Evolutionary conservation across 768 basidiomycete species (phyloP), one percentile per base, ranked within the genome.

Genomic region (Mrakia frigida): DNA sequence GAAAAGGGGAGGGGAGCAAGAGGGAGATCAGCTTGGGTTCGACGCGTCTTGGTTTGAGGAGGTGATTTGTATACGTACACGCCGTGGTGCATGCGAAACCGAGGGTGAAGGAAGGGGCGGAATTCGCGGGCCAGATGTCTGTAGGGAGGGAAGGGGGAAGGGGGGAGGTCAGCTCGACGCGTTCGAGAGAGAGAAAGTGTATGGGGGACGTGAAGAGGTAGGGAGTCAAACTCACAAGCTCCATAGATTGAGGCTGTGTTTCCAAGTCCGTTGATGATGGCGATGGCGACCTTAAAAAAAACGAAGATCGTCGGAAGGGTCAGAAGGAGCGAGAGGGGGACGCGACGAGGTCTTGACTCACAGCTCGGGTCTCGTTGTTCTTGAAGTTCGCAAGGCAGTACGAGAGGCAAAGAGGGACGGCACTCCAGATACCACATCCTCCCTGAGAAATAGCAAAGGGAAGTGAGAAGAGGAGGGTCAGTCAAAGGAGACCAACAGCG

Each of bases 391-490:
- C 80, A 39, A 60, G 80, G 73, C 81, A 80, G 80, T 81, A 83
- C n/a, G 77, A 78, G 46, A 83, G 79, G 74, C 80, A 81, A 50
- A 82, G 65, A 28, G 83, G 83, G 0, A 82, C 77, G n/a, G 80
- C 81, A 3, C 82, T 79, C 83, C 83, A 83, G 65, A 83, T 80
- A 50, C 82, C 83, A 21, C 80, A 80, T 35, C 81, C 82, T 28
- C 82, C 83, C 70, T 83, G 82, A 67, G 81, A 82, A 77, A 82
- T 4, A 50, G 46, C 18, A 78, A 35, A 63, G 31, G n/a, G 25
- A n/a, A n/a, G n/a, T n/a, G n/a, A n/a, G n/a, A n/a, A n/a, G 28
- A n/a, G 28, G 59, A n/a, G 28, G n/a, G 18, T 9, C 28, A 23
- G 56, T 59, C 56, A 23, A 6, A 28, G 56, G n/a, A n/a, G n/a